Base-by-base conservation (phyloP, 1,284 basidiomycete genomes). In the Trametes polyzona region DNA sequence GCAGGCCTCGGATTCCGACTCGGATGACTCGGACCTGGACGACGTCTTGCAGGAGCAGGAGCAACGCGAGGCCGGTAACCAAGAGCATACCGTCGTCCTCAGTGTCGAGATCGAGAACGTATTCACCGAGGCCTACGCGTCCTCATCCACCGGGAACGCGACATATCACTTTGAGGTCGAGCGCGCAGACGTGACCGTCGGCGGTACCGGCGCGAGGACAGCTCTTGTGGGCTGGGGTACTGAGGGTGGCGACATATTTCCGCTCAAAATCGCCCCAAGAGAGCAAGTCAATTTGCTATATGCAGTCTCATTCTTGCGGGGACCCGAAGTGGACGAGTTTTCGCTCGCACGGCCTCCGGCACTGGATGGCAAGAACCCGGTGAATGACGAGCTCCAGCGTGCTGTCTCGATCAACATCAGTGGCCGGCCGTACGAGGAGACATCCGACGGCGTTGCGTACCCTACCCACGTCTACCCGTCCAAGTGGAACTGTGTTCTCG, bases 221-320 rank as follows among this genome's bases (percentile, higher is more conserved):
- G 81, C 79, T 12, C 75, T 92, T 21, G 84, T 93, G 47, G 82
- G 82, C 6, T 92, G 89, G 89, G 77, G 75, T 9, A 73, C 77
- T 24, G 40, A 60, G 29, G 66, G 76, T 4, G 72, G 78, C 37
- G 72, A 67, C n/a, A 75, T 83, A 2, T 95, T 95, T 69, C 94
- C 93, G 1, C 73, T 95, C 8, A 75, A 71, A 4, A 77, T 96
- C 4, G 79, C 80, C 0, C 78, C 86, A 1, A 77, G 80, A 58
- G 92, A 93, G 50, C 93, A 96, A 72, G 91, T 87, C 68, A 95
- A 95, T 69, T 77, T 96, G 19, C 80, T 96, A 7, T 96, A 95
- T 65, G 87, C 89, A 0, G 90, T 96, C 9, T 83, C 86, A 8
- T 90, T 92, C 68, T 72, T 90, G 62, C 79, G 80, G 14, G 79